These are phyloP conservation scores for Solanum hybrid DNA, from an alignment of 305 asterid genomes.

Conservation along the genomic window DNA sequence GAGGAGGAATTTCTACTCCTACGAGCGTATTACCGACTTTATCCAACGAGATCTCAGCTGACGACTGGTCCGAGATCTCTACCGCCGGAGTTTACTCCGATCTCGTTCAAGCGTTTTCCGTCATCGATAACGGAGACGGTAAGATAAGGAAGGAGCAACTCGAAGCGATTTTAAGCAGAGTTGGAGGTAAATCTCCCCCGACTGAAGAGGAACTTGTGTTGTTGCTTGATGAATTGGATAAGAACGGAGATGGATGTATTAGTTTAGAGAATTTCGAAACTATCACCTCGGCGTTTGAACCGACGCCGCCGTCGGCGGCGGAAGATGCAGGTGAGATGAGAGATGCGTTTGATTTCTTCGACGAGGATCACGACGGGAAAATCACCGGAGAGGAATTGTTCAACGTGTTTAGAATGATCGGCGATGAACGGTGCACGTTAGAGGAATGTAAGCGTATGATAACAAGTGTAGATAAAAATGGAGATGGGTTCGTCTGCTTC, in stretches of 20 bases:
- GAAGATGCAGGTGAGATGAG: slow-evolving; percentile 27
- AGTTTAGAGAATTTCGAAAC: slow-evolving; percentile 43
- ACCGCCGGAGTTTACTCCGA: slow-evolving; percentile 25
- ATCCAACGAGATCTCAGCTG: slow-evolving; percentile 25
- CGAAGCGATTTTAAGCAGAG: slow-evolving; percentile 28
- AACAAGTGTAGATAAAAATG: slow-evolving; percentile 37
- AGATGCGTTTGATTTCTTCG: slow-evolving; percentile 65
- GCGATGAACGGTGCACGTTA: slow-evolving; percentile 59
- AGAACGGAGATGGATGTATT: slow-evolving; percentile 51
- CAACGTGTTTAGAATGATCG: slow-evolving; percentile 45
- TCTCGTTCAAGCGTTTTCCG: slow-evolving; percentile 35
- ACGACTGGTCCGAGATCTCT: slow-evolving; percentile 42
- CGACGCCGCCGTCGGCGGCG: slow-evolving; percentile 25
- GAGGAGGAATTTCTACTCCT: slow-evolving; percentile 30
- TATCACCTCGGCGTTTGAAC: slow-evolving; percentile 40
- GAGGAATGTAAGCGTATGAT: slow-evolving; percentile 90
- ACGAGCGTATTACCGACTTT: slow-evolving; percentile 52
- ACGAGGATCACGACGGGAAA: slow-evolving; percentile 66
- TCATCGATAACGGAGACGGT: slow-evolving; percentile 50
- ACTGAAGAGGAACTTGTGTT: slow-evolving; percentile 32
- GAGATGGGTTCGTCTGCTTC: neutral
- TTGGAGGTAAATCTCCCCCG: slow-evolving; percentile 37
- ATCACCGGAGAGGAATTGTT: slow-evolving; percentile 74
- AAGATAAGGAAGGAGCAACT: slow-evolving; percentile 40
- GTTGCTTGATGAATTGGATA: slow-evolving; percentile 42